Percentiles rank a stretch among this genome's conserved stretches.
Conservation (phyloP, 108 stramenopile species). For the Stephanodiscus minutulus region DNA sequence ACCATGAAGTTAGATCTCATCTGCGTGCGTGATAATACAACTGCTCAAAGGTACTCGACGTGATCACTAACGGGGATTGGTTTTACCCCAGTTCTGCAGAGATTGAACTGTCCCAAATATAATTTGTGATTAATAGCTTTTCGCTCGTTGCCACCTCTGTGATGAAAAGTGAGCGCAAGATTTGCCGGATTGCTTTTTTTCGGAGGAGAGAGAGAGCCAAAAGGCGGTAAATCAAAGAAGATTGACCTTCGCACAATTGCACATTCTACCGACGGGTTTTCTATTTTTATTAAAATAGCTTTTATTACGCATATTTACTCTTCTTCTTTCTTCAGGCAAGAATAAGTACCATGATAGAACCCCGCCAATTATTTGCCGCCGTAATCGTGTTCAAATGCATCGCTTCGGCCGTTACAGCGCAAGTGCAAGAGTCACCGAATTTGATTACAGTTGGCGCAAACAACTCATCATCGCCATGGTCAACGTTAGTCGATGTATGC, state of each 20-base stretch:
- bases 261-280: background rate
- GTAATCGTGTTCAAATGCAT: background rate
- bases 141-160: background rate
- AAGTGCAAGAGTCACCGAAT: constrained; percentile 10
- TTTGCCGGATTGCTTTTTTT: too few relatives aligned
- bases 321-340: background rate
- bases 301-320: background rate
- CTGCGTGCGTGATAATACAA: background rate
- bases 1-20: background rate
- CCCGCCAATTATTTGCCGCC: background rate
- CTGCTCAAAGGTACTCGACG: background rate
- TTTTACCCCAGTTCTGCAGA: background rate
- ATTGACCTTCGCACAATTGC: background rate
- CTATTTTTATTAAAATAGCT: background rate
- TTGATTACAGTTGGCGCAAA: constrained; percentile 2
- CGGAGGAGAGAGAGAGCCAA: too few relatives aligned
- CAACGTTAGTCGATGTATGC: constrained; percentile 22
- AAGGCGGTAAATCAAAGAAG: too few relatives aligned
- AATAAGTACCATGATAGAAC: background rate
- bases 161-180: background rate
- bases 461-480: constrained; percentile 10
- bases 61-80: background rate
- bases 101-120: background rate
- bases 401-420: constrained; percentile 4
- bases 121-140: background rate